Evolutionary conservation across 495 filamentous ascomycete species (phyloP), one percentile per base, ranked within the genome.

Genomic region (Neurospora sp.): DNA sequence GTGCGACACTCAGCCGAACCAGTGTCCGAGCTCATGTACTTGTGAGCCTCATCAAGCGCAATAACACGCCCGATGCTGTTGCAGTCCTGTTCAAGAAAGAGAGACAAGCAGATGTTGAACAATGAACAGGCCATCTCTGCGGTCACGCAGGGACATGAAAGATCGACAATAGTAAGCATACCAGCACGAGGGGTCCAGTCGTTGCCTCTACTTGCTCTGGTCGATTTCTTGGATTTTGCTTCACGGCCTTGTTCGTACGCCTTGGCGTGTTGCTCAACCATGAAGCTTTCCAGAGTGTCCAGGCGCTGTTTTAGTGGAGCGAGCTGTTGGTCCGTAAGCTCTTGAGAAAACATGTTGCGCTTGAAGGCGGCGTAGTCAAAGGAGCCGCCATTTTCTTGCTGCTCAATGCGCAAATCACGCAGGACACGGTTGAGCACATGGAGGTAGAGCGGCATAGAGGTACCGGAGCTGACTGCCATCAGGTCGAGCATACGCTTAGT

Each of bases 101-200:
- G 76, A 1, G 79, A 81, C 27, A 93, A 80, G 69, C 86, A 90
- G 44, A 93, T 90, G 73, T 92, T 89, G 78, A 93, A 94, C 0
- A 94, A 79, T 0, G 85, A 82, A 73, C 92, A 94, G 0, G 91
- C 92, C 62, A 85, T 88, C 40, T 88, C 86, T 2, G 90, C 81
- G 0, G 90, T 88, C 12, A 93, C 84, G 78, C 90, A 94, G 0
- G 91, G 91, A 77, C 91, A 92, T 0, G 88, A 91, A 8, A 95
- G 84, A 75, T 95, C 92, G 40, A 94, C 85, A 70, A 95, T 92
- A 0, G 91, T 93, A 14, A 94, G 81, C 8, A 80, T 81, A 16
- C 90, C 89, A 5, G 87, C 81, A 59, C 84, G 71, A 12, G 79
- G 78, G 5, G 39, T 71, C 83, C 82, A 84, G 69, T 79, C 71